These are phyloP conservation scores for Neoboletus subvelutipes DNA, from an alignment of 768 basidiomycete species.

Conservation along the genomic window DNA sequence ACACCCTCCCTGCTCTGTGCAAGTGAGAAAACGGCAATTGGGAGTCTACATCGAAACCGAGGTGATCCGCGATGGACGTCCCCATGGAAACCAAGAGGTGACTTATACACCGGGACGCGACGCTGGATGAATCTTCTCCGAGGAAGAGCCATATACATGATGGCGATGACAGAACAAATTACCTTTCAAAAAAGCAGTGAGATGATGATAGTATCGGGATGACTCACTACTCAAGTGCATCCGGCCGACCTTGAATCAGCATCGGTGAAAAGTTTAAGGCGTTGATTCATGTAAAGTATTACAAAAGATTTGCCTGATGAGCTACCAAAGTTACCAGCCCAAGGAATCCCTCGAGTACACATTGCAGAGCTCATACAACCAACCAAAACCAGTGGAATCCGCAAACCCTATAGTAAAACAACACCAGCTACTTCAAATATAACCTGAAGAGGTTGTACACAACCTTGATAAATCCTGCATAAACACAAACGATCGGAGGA, in stretches of 20 bases:
- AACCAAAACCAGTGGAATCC: slow-evolving; percentile 17
- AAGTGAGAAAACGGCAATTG: not conserved
- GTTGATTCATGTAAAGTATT: slow-evolving; percentile 4
- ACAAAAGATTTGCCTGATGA: slow-evolving; percentile 11
- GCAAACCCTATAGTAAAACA: slow-evolving; percentile 6
- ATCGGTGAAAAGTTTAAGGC: not conserved
- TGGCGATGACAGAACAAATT: not conserved
- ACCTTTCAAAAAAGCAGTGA: not conserved
- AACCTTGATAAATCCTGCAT: slow-evolving; percentile 15
- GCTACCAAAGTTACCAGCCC: slow-evolving; percentile 14
- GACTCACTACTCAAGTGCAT: not conserved
- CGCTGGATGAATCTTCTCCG: not conserved
- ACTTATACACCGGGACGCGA: not conserved
- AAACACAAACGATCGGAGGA: slow-evolving; percentile 4
- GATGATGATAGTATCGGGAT: not conserved
- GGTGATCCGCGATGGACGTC: not conserved
- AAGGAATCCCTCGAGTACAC: slow-evolving; percentile 7
- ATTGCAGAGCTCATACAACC: slow-evolving; percentile 4
- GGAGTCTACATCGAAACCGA: not conserved
- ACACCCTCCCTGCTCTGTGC: not conserved
- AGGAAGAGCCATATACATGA: not conserved
- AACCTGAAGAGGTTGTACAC: slow-evolving; percentile 3
- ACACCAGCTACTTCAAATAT: slow-evolving; percentile 11
- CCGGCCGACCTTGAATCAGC: not conserved
- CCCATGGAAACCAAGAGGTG: not conserved